Base-by-base conservation (phyloP, 305 asterid species). In the Stenogyne calaminthoides region DNA sequence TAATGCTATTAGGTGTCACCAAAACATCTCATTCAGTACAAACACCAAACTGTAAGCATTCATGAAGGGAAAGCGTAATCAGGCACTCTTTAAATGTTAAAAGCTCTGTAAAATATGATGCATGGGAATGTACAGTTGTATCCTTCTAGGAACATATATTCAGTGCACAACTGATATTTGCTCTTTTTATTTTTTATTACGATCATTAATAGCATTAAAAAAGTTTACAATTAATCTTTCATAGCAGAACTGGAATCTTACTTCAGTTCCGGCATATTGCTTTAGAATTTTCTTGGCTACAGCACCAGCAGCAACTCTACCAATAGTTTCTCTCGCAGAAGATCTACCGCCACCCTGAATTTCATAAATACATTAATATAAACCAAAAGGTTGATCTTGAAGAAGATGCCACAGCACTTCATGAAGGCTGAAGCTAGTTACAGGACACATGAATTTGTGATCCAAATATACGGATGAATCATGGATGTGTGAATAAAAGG, bases 221-320 rank as follows among this genome's bases (percentile, higher is more conserved):
- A 59, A 54, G 46, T 9, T 22, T 39, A 65, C 19, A 67, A 62
- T n/a, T 44, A 47, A 40, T 60, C 51, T 74, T 69, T 11, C 61
- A n/a, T 9, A 68, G 39, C 3, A 15, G 64, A 77, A 42, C 54
- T 8, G 44, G 64, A 72, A 65, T 64, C 90, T 72, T 76, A 91
- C 99, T 87, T 95, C 98, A 42, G 91, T 84, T 72, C 92, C 95
- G 9, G 95, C 85, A 75, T 82, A 84, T 73, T 74, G 83, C 81
- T 87, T 88, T 62, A 95, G 82, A 82, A 95, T 90, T 81, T 95
- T 92, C 92, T 90, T 95, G 51, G 99, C 99, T 54, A 95, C 86
- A 73, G 97, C 99, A 86, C 99, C 99, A 56, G 98, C 96, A 51
- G 95, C 96, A 87, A 95, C 99, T 80, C 99, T 92, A 54, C 97